Percentiles rank a stretch among this genome's conserved stretches.
Conservation (phyloP, 2,329 filamentous ascomycete genomes). For the Metarhizium album region DNA sequence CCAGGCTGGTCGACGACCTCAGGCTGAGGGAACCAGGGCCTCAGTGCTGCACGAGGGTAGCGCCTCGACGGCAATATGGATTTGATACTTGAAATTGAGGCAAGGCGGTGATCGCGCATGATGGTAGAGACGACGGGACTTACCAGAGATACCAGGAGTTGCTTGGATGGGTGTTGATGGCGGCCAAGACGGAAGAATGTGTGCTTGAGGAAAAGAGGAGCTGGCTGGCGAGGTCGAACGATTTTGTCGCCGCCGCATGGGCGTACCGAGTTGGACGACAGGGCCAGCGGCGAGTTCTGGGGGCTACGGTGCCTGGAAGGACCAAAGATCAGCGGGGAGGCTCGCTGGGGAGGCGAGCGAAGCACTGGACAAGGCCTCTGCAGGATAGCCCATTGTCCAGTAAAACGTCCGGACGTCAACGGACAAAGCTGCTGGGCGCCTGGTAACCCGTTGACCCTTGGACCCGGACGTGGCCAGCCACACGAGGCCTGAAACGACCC, state of each 20-base stretch:
- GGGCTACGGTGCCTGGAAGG: background rate
- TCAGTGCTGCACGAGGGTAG: constrained; percentile 5
- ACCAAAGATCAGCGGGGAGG: too few species aligned
- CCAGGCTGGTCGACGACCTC: background rate
- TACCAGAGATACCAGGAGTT: constrained; percentile 24
- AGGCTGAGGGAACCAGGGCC: background rate
- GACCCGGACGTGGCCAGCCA: too few species aligned
- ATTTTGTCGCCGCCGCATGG: constrained; percentile 25
- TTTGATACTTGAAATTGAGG: constrained; percentile 16
- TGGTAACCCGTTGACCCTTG: too few species aligned
- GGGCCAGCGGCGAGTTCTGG: background rate
- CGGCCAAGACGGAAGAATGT: constrained; percentile 25
- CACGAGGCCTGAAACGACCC: too few species aligned
- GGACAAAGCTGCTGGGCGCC: too few species aligned
- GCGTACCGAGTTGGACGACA: background rate
- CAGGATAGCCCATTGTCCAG: too few species aligned
- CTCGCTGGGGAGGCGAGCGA: too few species aligned
- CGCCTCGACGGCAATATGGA: constrained; percentile 11
- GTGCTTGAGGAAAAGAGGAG: constrained; percentile 35
- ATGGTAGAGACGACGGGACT: constrained; percentile 23
- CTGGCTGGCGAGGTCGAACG: constrained; percentile 26
- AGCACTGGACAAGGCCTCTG: too few species aligned
- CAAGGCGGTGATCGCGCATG: constrained; percentile 25
- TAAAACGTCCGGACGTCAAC: too few species aligned
- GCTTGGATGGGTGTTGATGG: constrained; percentile 24